Base-by-base conservation (phyloP, 2,329 filamentous ascomycete species). In the Pseudopithomyces maydicus region DNA sequence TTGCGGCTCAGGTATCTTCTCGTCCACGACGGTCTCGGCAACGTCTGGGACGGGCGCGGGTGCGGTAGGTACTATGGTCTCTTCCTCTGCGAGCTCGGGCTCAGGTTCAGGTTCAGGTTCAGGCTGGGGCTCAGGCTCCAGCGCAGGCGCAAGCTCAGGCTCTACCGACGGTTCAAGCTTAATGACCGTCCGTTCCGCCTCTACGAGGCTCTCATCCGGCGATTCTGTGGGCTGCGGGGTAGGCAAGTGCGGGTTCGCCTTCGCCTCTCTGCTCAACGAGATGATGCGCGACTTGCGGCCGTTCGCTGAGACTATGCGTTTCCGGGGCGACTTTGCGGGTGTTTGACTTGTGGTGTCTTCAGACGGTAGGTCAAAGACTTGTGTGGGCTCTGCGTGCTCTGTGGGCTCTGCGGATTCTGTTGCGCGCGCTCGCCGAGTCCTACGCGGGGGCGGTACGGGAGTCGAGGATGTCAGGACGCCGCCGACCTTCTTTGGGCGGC, bases 31-130 rank as follows among this genome's bases (percentile, higher is more conserved):
- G 19, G 84, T 79, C 38, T 84, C 81, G 14, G 91, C 93, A 61
- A 92, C 91, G 70, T 96, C 91, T 58, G 85, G 83, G 42, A 94
- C 81, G 2, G 91, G 88, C 2, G 86, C 81, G 2, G 91, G 88
- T 2, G 86, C 85, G 20, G 53, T 55, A 8, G 65, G 60, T 19
- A 57, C 48, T 17, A 53, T 56, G 8, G 61, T 85, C 62, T 79
- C 23, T 1, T 49, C 79, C 36, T 14, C 12, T 26, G 41, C 19
- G 4, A 8, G 26, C 26, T 29, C 26, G 26, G 46, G 38, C 19
- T 85, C 84, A 47, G 78, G 74, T 54, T 86, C 83, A 26, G 35
- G 43, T 33, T 32, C 26, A 26, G 46, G 32, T 19, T 49, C 45
- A 15, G 45, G 3, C 20, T 33, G 26, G 45, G 86, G 83, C 20